Percentiles rank a stretch among this genome's conserved stretches.
These are phyloP conservation scores for Argentina anserina DNA, from an alignment of 306 rosid genomes.

Conservation along the genomic window DNA sequence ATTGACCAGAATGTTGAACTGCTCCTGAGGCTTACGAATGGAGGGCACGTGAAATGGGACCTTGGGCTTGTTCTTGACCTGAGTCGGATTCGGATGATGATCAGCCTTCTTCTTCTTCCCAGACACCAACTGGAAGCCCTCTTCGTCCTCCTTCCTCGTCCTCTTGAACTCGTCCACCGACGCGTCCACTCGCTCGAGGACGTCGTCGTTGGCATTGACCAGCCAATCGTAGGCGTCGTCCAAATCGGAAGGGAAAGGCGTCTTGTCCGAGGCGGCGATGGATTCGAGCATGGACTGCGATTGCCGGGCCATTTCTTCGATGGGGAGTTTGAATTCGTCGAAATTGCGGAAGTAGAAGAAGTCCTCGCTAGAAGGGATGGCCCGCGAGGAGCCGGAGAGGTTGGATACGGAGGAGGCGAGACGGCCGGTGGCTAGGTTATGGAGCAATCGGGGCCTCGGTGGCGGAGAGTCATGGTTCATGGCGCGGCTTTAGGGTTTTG, in stretches of 20 bases:
- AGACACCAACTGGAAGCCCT: constrained; percentile 21
- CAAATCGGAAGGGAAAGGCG: constrained; percentile 43
- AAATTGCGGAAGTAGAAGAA: constrained; percentile 64
- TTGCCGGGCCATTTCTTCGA: constrained; percentile 41
- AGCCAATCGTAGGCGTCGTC: constrained; percentile 77
- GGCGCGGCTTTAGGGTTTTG: constrained; percentile 6
- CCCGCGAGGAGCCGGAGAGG: constrained; percentile 57
- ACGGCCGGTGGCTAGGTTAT: constrained; percentile 40
- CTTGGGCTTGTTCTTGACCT: constrained; percentile 66
- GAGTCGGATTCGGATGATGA: background rate
- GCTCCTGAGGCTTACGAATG: constrained; percentile 75
- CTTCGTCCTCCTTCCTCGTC: constrained; percentile 47
- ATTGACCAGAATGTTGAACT: constrained; percentile 59
- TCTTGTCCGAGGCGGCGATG: constrained; percentile 41
- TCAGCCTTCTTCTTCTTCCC: constrained; percentile 28
- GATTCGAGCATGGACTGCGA: constrained; percentile 63
- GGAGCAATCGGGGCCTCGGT: constrained; percentile 23
- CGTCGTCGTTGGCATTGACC: constrained; percentile 67
- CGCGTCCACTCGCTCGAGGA: constrained; percentile 52
- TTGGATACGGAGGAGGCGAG: constrained; percentile 51
- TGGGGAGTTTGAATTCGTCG: constrained; percentile 56
- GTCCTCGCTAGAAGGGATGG: constrained; percentile 60
- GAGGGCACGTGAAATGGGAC: constrained; percentile 86
- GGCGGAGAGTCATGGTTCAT: constrained; percentile 18
- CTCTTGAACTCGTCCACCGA: constrained; percentile 59